These are phyloP conservation scores for Porcisia deanei DNA, from an alignment of 208 protist genomes.

Conservation along the genomic window DNA sequence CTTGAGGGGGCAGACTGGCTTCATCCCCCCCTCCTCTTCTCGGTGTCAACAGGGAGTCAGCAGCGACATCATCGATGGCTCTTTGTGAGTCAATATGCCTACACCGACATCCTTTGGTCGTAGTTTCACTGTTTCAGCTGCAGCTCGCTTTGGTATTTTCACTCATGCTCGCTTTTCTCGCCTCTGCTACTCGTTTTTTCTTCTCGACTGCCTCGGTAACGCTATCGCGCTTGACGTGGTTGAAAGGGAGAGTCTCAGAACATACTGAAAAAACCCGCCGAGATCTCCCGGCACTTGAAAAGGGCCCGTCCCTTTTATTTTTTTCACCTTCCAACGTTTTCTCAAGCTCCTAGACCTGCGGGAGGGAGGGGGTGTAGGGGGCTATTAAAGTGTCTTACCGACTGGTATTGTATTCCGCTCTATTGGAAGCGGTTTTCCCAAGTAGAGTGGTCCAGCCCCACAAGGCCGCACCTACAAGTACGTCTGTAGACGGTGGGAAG, in stretches of 20 bases:
- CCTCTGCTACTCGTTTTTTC: not conserved
- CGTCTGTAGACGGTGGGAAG: not conserved
- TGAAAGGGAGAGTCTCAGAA: not conserved
- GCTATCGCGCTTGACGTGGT: not conserved
- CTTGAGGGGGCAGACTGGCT: not conserved
- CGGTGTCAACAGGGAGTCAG: not conserved
- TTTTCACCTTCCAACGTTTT: not conserved
- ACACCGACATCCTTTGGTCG: not conserved
- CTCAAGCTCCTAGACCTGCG: not conserved
- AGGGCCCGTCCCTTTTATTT: not conserved
- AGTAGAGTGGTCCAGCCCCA: not conserved
- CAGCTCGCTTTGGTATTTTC: not conserved
- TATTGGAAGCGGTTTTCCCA: not conserved
- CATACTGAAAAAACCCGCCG: not conserved
- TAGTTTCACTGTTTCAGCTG: not conserved
- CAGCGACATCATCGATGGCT: not conserved
- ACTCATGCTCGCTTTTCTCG: not conserved
- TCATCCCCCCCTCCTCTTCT: too few species aligned
- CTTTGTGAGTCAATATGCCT: not conserved
- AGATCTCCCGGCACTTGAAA: not conserved
- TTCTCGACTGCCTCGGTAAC: not conserved
- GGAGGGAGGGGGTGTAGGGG: not conserved
- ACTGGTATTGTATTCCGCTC: not conserved
- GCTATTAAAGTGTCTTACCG: not conserved
- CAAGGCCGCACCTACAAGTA: not conserved